phyloP scores from a whole-genome alignment of 306 rosid genomes.

The Vachellia collinsii region DNA sequence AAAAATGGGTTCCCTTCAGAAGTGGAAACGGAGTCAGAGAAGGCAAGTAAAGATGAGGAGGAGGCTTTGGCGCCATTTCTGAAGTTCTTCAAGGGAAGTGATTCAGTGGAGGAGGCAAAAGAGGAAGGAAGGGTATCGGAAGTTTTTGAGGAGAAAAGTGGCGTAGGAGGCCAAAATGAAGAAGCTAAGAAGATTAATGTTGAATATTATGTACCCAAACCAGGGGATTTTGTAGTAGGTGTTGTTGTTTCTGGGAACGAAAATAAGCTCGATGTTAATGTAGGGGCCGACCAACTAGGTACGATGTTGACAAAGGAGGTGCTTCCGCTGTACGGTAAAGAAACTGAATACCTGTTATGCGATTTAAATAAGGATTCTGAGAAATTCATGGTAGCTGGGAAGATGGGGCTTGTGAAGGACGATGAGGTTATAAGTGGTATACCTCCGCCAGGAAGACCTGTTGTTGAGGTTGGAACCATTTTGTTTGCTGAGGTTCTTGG shows the following conservation, averaged over 20 bases:
- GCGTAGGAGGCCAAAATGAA: constrained; percentile 39
- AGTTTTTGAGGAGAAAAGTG: constrained; percentile 50
- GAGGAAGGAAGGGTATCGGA: constrained; percentile 42
- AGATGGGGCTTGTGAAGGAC: constrained; percentile 77
- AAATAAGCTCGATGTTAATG: constrained; percentile 82
- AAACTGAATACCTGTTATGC: constrained; percentile 78
- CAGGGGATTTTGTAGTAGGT: constrained; percentile 90
- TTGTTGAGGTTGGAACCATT: constrained; percentile 81
- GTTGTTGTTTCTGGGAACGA: constrained; percentile 94
- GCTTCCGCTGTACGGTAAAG: constrained; percentile 86
- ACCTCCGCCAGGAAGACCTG: constrained; percentile 62
- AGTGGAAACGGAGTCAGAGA: constrained; percentile 44
- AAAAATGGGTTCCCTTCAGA: constrained; percentile 49
- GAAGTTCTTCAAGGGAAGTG: constrained; percentile 74
- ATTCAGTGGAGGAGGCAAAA: constrained; percentile 47
- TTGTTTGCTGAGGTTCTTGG: constrained; percentile 98
- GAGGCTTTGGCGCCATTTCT: constrained; percentile 84
- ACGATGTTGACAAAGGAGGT: constrained; percentile 97
- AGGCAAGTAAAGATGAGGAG: constrained; percentile 53
- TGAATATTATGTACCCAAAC: constrained; percentile 92
- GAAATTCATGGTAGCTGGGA: constrained; percentile 66
- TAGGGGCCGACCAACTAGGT: constrained; percentile 87
- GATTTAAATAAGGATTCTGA: constrained; percentile 61
- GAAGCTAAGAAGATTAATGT: constrained; percentile 56
- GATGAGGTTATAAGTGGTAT: constrained; percentile 67